Evolutionary conservation across 345 rosid species (phyloP), one percentile per base, ranked within the genome.

Genomic region (Nasturtium officinale): DNA sequence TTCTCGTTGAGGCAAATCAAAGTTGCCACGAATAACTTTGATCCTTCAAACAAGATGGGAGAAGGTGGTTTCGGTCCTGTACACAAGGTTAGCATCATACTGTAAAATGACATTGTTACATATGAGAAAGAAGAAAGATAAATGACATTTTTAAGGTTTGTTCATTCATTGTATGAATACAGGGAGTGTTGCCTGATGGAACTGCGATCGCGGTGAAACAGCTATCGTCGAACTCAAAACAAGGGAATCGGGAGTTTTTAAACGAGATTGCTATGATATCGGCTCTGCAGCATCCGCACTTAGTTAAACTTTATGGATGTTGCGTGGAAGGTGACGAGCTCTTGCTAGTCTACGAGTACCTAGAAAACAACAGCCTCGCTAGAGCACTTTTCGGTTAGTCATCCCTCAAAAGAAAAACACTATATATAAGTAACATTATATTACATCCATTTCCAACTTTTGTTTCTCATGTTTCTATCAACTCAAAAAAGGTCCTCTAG

Each of bases 41-140:
- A 84, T 71, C 20, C 57, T 10, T 53, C 56, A 26, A 85, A 87
- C 70, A 87, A 87, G 77, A 80, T 87, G 5, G 89, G 89, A 30
- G 87, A 87, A 78, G 92, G 92, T 52, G 87, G 92, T n/a, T 87
- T 87, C 5, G 92, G 92, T 65, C 84, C 89, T 46, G 92, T 85
- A 13, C 83, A 81, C 75, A 87, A 84, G 92, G 89, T 87, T 16
- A 55, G 68, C 51, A 65, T 59, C 25, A 65, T 47, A 71, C 45
- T 29, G 16, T 55, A 0, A 21, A 26, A 20, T 69, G 16, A 35
- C 42, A 28, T 26, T 52, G 21, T 18, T 23, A 56, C 25, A 23
- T 23, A 23, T 5, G 59, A 54, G 66, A 62, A 12, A 20, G 4
- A 23, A 23, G 17, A 26, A 26, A 29, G 48, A 67, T 60, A 7